Evolutionary conservation across 805 yeast genomes (phyloP).

Genomic region (Starmerella roubikii): DNA sequence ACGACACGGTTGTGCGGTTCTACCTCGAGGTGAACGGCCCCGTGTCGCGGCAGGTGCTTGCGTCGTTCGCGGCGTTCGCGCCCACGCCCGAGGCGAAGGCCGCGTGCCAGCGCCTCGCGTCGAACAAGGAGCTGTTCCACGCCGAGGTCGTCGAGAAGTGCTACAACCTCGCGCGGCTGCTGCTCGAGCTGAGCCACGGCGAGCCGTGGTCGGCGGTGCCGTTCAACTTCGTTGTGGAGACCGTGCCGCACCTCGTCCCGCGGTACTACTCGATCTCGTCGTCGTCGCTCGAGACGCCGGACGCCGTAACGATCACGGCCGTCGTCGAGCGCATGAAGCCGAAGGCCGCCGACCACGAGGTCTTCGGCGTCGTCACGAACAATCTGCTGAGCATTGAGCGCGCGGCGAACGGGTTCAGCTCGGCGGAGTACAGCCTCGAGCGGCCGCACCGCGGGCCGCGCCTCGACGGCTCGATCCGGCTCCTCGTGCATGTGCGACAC

Average conservation of each 20-base stretch:
- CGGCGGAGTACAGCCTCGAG: constrained; percentile 50
- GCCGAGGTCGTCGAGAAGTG: constrained; percentile 45
- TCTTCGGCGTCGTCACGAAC: constrained; percentile 85
- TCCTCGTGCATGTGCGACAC: constrained; percentile 88
- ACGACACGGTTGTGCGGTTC: constrained; percentile 71
- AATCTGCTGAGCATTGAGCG: constrained; percentile 60
- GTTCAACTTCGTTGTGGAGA: constrained; percentile 70
- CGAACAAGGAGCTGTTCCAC: constrained; percentile 58
- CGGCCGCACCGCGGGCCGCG: constrained; percentile 53
- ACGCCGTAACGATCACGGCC: constrained; percentile 70
- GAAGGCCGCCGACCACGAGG: constrained; percentile 27
- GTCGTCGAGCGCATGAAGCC: constrained; percentile 58
- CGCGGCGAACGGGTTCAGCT: constrained; percentile 36
- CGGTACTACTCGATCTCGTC: constrained; percentile 95
- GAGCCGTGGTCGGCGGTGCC: constrained; percentile 65
- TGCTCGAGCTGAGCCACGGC: constrained; percentile 48
- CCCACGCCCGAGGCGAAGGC: constrained; percentile 49
- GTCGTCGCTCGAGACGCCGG: constrained; percentile 64
- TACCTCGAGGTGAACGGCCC: constrained; percentile 87
- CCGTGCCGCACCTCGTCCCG: constrained; percentile 70
- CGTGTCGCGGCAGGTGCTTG: constrained; percentile 75
- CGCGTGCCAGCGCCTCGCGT: constrained; percentile 39
- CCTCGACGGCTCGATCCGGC: constrained; percentile 27
- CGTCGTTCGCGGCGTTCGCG: constrained; percentile 65
- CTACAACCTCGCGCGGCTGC: constrained; percentile 63